Evolutionary conservation across 2,329 filamentous ascomycete species (phyloP), one percentile per base, ranked within the genome.

Genomic region (Lasiodiplodia gonubiensis): DNA sequence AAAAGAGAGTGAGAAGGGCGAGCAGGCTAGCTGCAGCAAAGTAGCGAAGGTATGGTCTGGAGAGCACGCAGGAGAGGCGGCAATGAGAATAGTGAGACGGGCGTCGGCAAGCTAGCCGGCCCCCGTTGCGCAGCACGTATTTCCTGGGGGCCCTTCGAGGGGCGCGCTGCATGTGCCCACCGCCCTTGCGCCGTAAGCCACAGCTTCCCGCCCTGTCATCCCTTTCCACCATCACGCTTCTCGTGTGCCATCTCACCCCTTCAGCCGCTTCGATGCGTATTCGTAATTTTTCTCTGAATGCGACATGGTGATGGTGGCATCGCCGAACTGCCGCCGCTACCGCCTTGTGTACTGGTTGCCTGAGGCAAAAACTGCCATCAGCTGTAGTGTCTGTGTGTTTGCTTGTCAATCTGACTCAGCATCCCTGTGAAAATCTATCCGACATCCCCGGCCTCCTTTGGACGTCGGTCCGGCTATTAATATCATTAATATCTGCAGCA

Each of bases 121-220:
- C 57, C 57, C 37, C 39, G 30, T 42, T 25, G 37, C 33, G 23
- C 51, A 35, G 51, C 27, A 16, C 51, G 16, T 30, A 59, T 59
- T 59, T 42, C 18, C 35, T 25, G 33, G 54, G 54, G 54, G 54
- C 7, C 18, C 14, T 12, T 27, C 21, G 49, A 27, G 49, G 54
- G 54, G 33, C 12, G 52, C 27, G 27, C 27, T 35, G 52, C 14
- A 33, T 25, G 21, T 33, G 21, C 11, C 42, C 42, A 37, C 27
- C 42, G 59, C 59, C 59, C 59, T 51, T 63, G 59, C 59, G 46
- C 57, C 59, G 39, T 18, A 14, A 48, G 57, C 57, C 57, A 48
- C 39, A 60, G 25, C 42, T 46, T 18, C 42, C 42, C 42, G 42
- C 42, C 42, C 42, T 21, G 42, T n/a, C 42, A 46, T 46, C 42